Conservation (phyloP, 116 monocot species). For the Papilionanthe hybrid region DNA sequence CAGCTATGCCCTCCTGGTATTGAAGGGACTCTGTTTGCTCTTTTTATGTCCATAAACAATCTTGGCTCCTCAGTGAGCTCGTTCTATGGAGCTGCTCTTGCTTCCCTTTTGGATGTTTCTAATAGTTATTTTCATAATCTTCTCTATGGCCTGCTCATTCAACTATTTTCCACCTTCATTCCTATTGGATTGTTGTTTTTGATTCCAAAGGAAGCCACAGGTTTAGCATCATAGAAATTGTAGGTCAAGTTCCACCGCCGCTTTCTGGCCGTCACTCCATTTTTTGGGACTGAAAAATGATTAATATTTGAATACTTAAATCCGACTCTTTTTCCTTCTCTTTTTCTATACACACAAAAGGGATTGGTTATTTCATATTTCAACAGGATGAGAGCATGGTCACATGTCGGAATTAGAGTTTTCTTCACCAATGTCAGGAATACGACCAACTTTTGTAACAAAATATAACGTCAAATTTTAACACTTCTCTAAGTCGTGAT, state of each 20-base stretch:
- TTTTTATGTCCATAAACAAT: slow-evolving; percentile 89
- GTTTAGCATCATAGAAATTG: slow-evolving; percentile 17
- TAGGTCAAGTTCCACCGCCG: neutral
- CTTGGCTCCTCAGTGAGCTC: slow-evolving; percentile 60
- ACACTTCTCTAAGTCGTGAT: too few species aligned
- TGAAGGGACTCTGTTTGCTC: slow-evolving; percentile 85
- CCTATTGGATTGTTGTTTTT: slow-evolving; percentile 64
- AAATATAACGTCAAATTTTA: too few species aligned
- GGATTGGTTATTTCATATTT: neutral
- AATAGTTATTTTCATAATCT: slow-evolving; percentile 58
- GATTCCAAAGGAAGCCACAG: slow-evolving; percentile 73
- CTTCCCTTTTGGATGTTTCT: slow-evolving; percentile 57
- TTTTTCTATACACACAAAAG: neutral
- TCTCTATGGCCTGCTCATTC: slow-evolving; percentile 37
- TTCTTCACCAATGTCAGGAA: too few species aligned
- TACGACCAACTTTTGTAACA: too few species aligned
- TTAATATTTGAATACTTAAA: neutral
- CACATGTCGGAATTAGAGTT: neutral
- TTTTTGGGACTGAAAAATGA: too few species aligned
- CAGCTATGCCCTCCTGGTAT: slow-evolving; percentile 87
- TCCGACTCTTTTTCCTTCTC: too few species aligned
- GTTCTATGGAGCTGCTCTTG: slow-evolving; percentile 65
- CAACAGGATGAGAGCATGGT: neutral
- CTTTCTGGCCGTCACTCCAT: neutral
- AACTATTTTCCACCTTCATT: slow-evolving; percentile 42